Conservation (phyloP, 2,329 filamentous ascomycete genomes). For the Stylonectria norvegica region DNA sequence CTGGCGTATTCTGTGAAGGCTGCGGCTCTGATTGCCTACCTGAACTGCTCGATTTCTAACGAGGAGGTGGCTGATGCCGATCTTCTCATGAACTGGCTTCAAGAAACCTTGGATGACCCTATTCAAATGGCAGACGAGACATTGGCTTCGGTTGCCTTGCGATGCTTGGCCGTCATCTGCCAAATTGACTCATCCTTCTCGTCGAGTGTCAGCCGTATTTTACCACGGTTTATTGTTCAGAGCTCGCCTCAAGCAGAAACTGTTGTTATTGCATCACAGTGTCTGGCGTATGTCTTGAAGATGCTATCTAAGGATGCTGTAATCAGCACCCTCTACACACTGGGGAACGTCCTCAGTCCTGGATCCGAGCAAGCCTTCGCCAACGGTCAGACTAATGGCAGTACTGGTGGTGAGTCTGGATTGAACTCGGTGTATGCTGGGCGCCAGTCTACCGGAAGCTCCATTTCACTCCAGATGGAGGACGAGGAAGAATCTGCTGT, state of each 20-base stretch:
- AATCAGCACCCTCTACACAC: conserved; percentile 90
- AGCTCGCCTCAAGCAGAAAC: conserved; percentile 66
- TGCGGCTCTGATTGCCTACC: conserved; percentile 73
- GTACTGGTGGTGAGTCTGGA: conserved; percentile 39
- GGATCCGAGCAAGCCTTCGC: conserved; percentile 53
- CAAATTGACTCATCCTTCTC: conserved; percentile 70
- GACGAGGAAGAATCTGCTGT: conserved; percentile 75
- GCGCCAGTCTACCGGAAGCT: conserved; percentile 64
- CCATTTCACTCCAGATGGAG: conserved; percentile 71
- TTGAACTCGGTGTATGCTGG: conserved; percentile 47
- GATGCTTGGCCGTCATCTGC: conserved; percentile 77
- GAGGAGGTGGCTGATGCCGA: conserved; percentile 79
- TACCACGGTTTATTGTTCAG: conserved; percentile 87
- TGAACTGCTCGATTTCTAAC: conserved; percentile 81
- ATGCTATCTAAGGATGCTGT: conserved; percentile 86
- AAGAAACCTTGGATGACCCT: conserved; percentile 73
- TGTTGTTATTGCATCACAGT: conserved; percentile 76
- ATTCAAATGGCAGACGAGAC: conserved; percentile 77
- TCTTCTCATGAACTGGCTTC: conserved; percentile 77
- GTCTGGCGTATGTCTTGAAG: conserved; percentile 76
- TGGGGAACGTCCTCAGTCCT: conserved; percentile 92
- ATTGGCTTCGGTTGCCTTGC: conserved; percentile 74
- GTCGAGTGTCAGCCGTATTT: conserved; percentile 69
- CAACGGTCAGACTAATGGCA: conserved; percentile 49
- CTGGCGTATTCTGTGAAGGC: conserved; percentile 85